Percentiles rank a stretch among this genome's conserved stretches.
Evolutionary conservation across 73 alveolate genomes (phyloP).

Genomic region (Paramecium biaurelia): DNA sequence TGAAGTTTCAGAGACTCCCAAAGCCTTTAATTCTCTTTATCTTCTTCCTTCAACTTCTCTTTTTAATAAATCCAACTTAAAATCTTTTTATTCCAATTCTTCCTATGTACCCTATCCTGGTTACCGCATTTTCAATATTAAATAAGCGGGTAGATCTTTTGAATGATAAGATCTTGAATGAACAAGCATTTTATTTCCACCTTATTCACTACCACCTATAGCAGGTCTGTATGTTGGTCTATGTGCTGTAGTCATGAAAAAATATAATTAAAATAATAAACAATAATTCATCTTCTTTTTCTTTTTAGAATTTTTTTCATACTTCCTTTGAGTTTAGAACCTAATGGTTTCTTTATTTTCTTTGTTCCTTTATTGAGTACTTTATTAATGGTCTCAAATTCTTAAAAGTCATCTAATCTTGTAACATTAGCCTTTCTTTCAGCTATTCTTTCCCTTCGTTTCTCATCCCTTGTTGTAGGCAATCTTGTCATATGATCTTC

Average conservation of each 20-base stretch:
- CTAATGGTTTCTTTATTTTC: background rate
- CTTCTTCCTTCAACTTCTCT: constrained; percentile 76
- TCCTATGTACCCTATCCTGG: constrained; percentile 81
- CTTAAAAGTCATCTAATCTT: constrained; percentile 17
- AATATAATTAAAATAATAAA: background rate
- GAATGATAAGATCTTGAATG: constrained; percentile 93
- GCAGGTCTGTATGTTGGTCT: constrained; percentile 96
- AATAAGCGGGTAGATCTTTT: constrained; percentile 94
- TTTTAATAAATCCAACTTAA: constrained; percentile 76
- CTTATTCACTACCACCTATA: constrained; percentile 82
- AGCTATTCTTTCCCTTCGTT: constrained; percentile 21
- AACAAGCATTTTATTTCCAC: constrained; percentile 84
- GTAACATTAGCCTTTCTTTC: constrained; percentile 25
- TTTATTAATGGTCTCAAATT: constrained; percentile 28
- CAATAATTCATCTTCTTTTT: constrained; percentile 7
- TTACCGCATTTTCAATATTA: constrained; percentile 80
- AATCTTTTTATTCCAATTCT: constrained; percentile 75
- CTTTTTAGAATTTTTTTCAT: background rate
- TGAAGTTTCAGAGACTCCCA: constrained; percentile 62
- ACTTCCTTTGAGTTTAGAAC: background rate
- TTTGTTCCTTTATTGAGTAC: background rate
- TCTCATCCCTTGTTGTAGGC: constrained; percentile 27
- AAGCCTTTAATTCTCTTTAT: constrained; percentile 77
- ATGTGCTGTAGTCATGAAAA: constrained; percentile 98
- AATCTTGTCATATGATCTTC: constrained; percentile 38